phyloP scores from a whole-genome alignment of 495 filamentous ascomycete species.

The Aspergillus asperescens region DNA sequence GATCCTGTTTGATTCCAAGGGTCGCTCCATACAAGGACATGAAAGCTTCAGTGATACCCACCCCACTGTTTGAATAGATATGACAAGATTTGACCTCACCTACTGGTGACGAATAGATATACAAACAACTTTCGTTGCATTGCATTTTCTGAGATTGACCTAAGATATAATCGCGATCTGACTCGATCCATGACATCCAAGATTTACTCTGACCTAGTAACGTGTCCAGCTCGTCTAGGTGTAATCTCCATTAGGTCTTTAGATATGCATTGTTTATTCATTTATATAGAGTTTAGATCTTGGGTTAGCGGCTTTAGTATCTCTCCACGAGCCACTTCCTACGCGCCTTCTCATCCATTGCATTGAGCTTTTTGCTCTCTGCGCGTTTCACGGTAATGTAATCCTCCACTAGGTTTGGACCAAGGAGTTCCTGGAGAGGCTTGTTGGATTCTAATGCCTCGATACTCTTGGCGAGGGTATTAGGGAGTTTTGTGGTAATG shows the following conservation, averaged over 20 bases:
- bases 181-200: too few species aligned
- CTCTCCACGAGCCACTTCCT: slow-evolving; percentile 58
- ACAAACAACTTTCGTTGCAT: too few species aligned
- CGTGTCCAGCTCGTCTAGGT: too few species aligned
- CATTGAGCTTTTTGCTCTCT: slow-evolving; percentile 43
- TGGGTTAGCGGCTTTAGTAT: slow-evolving; percentile 36
- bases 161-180: too few species aligned
- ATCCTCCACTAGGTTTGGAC: slow-evolving; percentile 49
- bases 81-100: background rate
- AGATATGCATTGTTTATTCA: too few species aligned
- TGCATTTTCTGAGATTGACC: too few species aligned
- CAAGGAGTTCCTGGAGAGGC: slow-evolving; percentile 37
- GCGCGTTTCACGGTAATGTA: slow-evolving; percentile 57
- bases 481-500: slow-evolving; percentile 40
- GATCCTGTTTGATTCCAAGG: background rate
- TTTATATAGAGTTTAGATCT: too few species aligned
- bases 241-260: too few species aligned
- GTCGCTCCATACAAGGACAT: slow-evolving; percentile 18
- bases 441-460: slow-evolving; percentile 19
- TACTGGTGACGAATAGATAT: too few species aligned
- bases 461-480: slow-evolving; percentile 30
- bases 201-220: too few species aligned
- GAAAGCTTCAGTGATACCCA: slow-evolving; percentile 18
- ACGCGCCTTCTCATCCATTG: slow-evolving; percentile 47
- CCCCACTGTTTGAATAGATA: slow-evolving; percentile 5